Percentiles rank a stretch among this genome's conserved stretches.
These are phyloP conservation scores for Cymbopogon flexuosus DNA, from an alignment of 202 grass and related monocot species.

Conservation along the genomic window DNA sequence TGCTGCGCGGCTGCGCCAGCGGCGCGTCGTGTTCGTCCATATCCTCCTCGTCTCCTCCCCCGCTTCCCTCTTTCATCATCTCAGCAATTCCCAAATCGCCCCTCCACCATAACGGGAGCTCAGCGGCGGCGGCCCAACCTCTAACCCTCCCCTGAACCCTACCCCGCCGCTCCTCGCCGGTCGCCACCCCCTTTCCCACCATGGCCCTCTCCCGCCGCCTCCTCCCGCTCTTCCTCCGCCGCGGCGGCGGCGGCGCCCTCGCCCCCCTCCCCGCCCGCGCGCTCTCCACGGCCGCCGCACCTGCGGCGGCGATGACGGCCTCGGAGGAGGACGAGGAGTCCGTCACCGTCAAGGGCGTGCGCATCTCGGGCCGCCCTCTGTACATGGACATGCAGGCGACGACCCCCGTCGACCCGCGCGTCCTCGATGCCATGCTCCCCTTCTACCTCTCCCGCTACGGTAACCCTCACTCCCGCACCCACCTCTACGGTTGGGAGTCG, in stretches of 20 bases:
- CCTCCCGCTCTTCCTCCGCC: conserved; percentile 41
- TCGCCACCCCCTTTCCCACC: not conserved
- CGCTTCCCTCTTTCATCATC: no score
- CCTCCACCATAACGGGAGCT: conserved; percentile 39
- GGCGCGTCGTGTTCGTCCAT: no score
- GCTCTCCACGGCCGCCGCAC: conserved; percentile 38
- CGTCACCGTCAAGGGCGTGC: conserved; percentile 62
- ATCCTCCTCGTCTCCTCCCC: no score
- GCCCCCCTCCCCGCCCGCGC: not conserved
- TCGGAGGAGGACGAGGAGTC: conserved; percentile 19
- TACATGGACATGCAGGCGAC: conserved; percentile 85
- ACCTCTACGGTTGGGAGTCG: conserved; percentile 82
- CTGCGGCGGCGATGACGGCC: not conserved
- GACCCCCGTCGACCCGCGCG: conserved; percentile 66
- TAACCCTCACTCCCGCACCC: conserved; percentile 77
- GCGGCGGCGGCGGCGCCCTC: not conserved
- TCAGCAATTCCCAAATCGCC: conserved; percentile 24
- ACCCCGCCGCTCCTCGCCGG: not conserved
- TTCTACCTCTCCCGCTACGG: conserved; percentile 70
- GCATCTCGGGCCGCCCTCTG: conserved; percentile 64
- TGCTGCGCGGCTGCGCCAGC: no score
- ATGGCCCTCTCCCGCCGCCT: conserved; percentile 47
- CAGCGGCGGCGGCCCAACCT: conserved; percentile 14
- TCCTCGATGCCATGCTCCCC: conserved; percentile 75
- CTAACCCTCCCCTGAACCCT: conserved; percentile 37